A percentile compares a stretch with the other conserved stretches of the same genome.
phyloP scores from a whole-genome alignment of 768 basidiomycete species.

The Suillus subalutaceus region DNA sequence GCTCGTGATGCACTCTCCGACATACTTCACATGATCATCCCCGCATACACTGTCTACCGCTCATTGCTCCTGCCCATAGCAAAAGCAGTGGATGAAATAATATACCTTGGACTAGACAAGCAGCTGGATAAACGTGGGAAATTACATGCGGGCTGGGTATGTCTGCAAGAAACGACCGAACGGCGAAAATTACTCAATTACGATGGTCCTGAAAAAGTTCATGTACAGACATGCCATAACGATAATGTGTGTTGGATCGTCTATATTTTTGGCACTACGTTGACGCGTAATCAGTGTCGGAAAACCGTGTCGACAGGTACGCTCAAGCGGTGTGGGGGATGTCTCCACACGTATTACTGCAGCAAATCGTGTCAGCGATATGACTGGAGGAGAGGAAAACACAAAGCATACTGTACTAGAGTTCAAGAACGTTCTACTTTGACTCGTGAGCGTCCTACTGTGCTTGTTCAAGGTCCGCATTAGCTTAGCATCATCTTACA shows the following conservation, averaged over 20 bases:
- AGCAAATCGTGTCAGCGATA: slow-evolving; percentile 28
- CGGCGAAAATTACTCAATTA: slow-evolving; percentile 23
- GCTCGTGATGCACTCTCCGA: slow-evolving; percentile 12
- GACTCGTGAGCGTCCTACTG: slow-evolving; percentile 18
- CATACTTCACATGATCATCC: slow-evolving; percentile 23
- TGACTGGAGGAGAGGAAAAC: slow-evolving; percentile 31
- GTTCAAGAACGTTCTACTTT: slow-evolving; percentile 24
- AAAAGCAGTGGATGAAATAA: slow-evolving; percentile 15
- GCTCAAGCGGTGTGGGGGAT: slow-evolving; percentile 31
- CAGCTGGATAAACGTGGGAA: slow-evolving; percentile 19
- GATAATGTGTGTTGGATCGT: slow-evolving; percentile 14
- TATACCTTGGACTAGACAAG: slow-evolving; percentile 15
- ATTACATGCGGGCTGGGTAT: slow-evolving; percentile 26
- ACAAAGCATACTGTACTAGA: slow-evolving; percentile 28
- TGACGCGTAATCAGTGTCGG: slow-evolving; percentile 21
- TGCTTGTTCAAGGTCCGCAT: not conserved
- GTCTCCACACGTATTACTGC: slow-evolving; percentile 34
- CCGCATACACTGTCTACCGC: slow-evolving; percentile 29
- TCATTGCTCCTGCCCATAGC: slow-evolving; percentile 23
- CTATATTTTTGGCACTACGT: not conserved
- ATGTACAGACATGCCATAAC: slow-evolving; percentile 33
- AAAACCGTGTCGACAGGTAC: slow-evolving; percentile 18
- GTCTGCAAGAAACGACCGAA: slow-evolving; percentile 19
- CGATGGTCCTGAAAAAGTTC: slow-evolving; percentile 17
- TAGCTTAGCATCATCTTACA: slow-evolving; percentile 8